phyloP scores from a whole-genome alignment of 345 rosid species.

The Brassica juncea region DNA sequence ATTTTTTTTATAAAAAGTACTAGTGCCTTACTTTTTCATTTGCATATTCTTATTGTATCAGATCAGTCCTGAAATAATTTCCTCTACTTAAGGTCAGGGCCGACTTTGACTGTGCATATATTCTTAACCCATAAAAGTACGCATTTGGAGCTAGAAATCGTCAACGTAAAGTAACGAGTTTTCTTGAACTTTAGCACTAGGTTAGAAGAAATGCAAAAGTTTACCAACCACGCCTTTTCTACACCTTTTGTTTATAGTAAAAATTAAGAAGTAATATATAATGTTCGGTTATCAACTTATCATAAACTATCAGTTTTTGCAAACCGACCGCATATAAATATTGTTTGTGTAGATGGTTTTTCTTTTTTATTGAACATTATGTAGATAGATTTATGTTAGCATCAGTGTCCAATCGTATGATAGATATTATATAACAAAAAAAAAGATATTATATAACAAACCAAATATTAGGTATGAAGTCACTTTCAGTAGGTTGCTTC shows the following conservation, averaged over 20 bases:
- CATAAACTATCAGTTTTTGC: neutral
- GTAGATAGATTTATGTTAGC: neutral
- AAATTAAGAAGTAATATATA: neutral
- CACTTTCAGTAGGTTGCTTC: slow-evolving; percentile 32
- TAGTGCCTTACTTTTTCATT: neutral
- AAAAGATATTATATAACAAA: neutral
- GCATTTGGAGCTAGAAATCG: neutral
- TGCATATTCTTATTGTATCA: neutral
- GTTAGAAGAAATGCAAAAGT: neutral
- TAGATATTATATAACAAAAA: neutral
- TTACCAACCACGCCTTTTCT: neutral
- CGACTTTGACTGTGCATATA: neutral
- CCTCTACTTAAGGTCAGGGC: neutral
- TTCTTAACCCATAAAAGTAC: too few relatives aligned
- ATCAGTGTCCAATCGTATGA: slow-evolving; percentile 16
- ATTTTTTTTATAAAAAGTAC: neutral
- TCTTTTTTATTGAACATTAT: neutral
- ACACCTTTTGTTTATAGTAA: slow-evolving; percentile 5
- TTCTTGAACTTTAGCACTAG: neutral
- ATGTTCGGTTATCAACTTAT: slow-evolving; percentile 8
- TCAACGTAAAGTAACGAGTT: neutral
- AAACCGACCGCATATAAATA: slow-evolving; percentile 10
- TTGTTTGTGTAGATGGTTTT: neutral
- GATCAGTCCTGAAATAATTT: neutral
- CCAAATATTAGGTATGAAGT: slow-evolving; percentile 20